Evolutionary conservation across 2,329 filamentous ascomycete genomes (phyloP).

Genomic region (Trichophyton simii): DNA sequence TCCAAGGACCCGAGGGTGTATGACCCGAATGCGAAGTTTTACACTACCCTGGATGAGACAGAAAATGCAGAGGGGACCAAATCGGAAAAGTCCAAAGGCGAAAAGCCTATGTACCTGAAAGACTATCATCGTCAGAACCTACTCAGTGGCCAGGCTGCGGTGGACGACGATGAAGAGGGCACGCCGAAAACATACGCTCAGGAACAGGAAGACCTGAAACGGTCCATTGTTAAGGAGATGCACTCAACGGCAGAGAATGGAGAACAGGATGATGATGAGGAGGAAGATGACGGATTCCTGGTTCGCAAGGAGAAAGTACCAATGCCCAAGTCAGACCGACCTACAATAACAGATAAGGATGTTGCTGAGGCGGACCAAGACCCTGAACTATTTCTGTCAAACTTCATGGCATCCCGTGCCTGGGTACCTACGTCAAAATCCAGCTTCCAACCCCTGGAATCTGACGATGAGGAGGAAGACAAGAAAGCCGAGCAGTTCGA

Average conservation of each 20-base stretch:
- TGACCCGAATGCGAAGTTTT: slow-evolving; percentile 68
- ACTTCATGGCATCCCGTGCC: slow-evolving; percentile 83
- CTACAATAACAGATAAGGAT: slow-evolving; percentile 47
- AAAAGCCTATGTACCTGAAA: slow-evolving; percentile 72
- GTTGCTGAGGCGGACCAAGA: slow-evolving; percentile 70
- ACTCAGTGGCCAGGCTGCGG: slow-evolving; percentile 59
- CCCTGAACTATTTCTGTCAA: slow-evolving; percentile 84
- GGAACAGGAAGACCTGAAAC: slow-evolving; percentile 75
- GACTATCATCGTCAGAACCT: slow-evolving; percentile 90
- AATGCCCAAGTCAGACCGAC: slow-evolving; percentile 20
- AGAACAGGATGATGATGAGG: slow-evolving; percentile 33
- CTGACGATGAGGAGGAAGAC: slow-evolving; percentile 71
- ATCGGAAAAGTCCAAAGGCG: slow-evolving; percentile 44
- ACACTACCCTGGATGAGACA: slow-evolving; percentile 50
- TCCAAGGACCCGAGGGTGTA: slow-evolving; percentile 87
- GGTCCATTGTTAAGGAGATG: slow-evolving; percentile 66
- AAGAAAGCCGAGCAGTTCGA: slow-evolving; percentile 75
- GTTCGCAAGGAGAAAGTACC: slow-evolving; percentile 51
- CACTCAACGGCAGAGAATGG: slow-evolving; percentile 46
- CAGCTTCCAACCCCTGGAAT: slow-evolving; percentile 72
- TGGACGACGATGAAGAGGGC: slow-evolving; percentile 42
- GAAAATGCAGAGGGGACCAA: slow-evolving; percentile 18
- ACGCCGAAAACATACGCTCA: slow-evolving; percentile 60
- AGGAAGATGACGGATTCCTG: slow-evolving; percentile 55
- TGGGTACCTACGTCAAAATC: slow-evolving; percentile 62